Conservation (phyloP, 371 early-diverging fungal species). For the Circinella umbellata region DNA sequence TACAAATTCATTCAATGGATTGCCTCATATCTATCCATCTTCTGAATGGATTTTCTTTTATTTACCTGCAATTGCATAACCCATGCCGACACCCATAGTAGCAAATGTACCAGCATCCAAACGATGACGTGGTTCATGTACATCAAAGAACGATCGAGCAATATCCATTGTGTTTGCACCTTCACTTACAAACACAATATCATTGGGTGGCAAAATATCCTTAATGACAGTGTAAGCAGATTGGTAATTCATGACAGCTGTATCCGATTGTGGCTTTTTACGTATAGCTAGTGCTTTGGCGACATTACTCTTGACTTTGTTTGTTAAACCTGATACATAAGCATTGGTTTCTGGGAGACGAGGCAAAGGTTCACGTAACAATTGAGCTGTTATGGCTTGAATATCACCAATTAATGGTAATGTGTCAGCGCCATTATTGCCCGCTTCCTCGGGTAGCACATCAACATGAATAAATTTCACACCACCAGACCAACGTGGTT, state of each 20-base stretch:
- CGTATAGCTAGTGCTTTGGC: constrained; percentile 34
- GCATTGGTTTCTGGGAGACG: constrained; percentile 15
- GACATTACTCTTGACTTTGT: constrained; percentile 53
- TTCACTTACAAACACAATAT: constrained; percentile 71
- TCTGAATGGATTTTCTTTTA: background rate
- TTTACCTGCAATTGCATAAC: constrained; percentile 74
- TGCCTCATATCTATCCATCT: background rate
- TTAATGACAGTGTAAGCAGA: constrained; percentile 72
- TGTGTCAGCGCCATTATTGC: constrained; percentile 55
- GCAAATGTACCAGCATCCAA: constrained; percentile 82
- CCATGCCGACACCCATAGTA: constrained; percentile 87
- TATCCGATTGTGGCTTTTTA: constrained; percentile 35
- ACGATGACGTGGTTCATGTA: constrained; percentile 67
- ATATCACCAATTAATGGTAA: constrained; percentile 71
- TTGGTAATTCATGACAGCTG: constrained; percentile 69
- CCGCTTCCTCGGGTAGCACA: constrained; percentile 70
- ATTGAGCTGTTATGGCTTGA: constrained; percentile 53
- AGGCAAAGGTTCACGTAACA: constrained; percentile 31
- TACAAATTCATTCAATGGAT: background rate
- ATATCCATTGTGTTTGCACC: constrained; percentile 91
- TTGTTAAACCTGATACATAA: constrained; percentile 38
- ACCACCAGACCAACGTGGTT: constrained; percentile 58
- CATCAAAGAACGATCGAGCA: constrained; percentile 73
- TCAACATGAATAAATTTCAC: constrained; percentile 79
- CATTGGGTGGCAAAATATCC: constrained; percentile 38